These are phyloP conservation scores for Mycena kentingensis DNA, from an alignment of 768 basidiomycete species.

Conservation along the genomic window DNA sequence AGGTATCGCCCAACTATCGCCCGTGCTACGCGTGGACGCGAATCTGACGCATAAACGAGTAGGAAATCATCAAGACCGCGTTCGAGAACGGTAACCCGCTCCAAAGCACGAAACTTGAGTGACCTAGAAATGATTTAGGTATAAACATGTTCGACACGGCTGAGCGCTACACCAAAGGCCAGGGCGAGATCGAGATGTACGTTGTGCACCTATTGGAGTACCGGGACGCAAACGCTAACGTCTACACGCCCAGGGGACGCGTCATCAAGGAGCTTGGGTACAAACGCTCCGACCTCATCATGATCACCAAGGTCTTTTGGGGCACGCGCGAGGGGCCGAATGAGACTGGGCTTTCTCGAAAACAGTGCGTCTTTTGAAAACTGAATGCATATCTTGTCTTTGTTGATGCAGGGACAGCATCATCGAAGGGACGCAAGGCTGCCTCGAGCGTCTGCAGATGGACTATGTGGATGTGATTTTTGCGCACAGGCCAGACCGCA, in stretches of 20 bases:
- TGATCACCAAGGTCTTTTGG: constrained; percentile 85
- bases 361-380: constrained; percentile 63
- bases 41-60: background rate
- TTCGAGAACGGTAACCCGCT: constrained; percentile 79
- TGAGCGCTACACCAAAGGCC: constrained; percentile 63
- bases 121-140: no score
- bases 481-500: constrained; percentile 67
- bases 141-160: constrained; percentile 80
- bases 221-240: no score
- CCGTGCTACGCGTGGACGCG: background rate
- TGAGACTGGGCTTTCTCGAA: constrained; percentile 55
- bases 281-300: constrained; percentile 65
- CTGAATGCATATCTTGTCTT: no score
- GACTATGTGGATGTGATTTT: constrained; percentile 77
- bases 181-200: constrained; percentile 78
- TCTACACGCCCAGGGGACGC: no score
- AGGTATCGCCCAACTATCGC: no score
- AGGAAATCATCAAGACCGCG: constrained; percentile 79
- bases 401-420: constrained; percentile 43
- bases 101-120: no score
- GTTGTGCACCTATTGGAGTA: no score
- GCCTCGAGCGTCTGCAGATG: constrained; percentile 65
- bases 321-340: constrained; percentile 64
- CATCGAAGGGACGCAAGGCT: constrained; percentile 72
- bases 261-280: constrained; percentile 73